phyloP scores from a whole-genome alignment of 179 eudicot genomes.

The Actinidia polygama region DNA sequence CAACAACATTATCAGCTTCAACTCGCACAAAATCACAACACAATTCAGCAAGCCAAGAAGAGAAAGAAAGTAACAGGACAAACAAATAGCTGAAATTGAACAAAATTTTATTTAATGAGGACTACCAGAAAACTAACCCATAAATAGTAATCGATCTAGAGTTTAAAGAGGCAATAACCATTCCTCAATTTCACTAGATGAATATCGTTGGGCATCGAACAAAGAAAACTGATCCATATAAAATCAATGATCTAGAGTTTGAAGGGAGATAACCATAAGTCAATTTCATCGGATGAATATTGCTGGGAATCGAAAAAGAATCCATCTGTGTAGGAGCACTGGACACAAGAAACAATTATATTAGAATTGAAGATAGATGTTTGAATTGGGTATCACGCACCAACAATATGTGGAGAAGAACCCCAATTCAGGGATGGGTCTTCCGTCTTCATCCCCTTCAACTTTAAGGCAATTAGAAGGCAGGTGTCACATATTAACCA shows the following conservation, averaged over 20 bases:
- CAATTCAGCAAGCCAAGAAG: too few species aligned
- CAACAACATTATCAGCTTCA: too few species aligned
- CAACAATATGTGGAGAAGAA: conserved; percentile 35
- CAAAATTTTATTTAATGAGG: neutral
- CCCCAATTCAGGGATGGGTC: too few species aligned
- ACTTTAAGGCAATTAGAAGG: conserved; percentile 58
- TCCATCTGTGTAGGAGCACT: conserved; percentile 39
- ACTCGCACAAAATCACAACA: too few species aligned
- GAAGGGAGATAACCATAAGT: conserved; percentile 43
- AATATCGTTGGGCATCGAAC: too few species aligned
- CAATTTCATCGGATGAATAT: conserved; percentile 42
- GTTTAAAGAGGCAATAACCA: too few species aligned
- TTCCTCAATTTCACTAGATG: too few species aligned
- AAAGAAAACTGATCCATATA: neutral
- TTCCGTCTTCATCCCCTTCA: conserved; percentile 61
- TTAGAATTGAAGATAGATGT: conserved; percentile 59
- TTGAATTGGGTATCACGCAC: conserved; percentile 53
- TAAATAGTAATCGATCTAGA: too few species aligned
- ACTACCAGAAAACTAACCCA: too few species aligned
- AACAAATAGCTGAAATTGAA: neutral
- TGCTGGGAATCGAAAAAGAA: conserved; percentile 39
- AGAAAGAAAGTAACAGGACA: neutral
- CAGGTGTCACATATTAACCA: conserved; percentile 76
- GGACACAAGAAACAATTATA: conserved; percentile 46
- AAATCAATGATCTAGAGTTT: too few species aligned